Base-by-base conservation (phyloP, 169 alveolate genomes). In the Eimeria sp. region DNA sequence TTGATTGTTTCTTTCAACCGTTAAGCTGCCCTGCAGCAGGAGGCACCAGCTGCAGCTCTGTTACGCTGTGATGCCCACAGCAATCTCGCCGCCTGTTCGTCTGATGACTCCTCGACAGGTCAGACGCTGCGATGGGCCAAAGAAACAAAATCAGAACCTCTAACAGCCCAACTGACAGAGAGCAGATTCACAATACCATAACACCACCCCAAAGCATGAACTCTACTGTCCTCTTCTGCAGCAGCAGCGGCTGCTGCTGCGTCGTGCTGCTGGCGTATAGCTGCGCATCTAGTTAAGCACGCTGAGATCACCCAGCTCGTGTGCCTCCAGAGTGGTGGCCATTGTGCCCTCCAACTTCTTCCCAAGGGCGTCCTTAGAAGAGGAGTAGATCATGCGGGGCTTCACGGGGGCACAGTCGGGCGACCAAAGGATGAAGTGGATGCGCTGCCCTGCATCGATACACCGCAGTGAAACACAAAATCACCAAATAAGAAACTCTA, bases 381-480 rank as follows among this genome's bases (percentile, higher is more conserved):
- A 95, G 20, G 98, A 97, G 82, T 96, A 97, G 34, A 96, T 96
- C 98, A 97, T 97, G 45, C 97, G 93, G 45, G 96, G 97, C 96
- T 97, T 97, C 63, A 97, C 98, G 20, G 95, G 96, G 45, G 97
- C 97, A 73, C 72, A 75, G 82, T 97, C 97, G 20, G 98, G 98
- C 25, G 97, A 96, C 97, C 96, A 97, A 86, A 97, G 95, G 43
- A 97, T 82, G 96, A 95, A 95, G 88, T 95, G 95, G 83, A 95
- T 89, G 93, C 92, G 89, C 70, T 80, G 84, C 72, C 93, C 93
- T 82, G 87, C 43, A 57, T 40, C 49, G 49, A 72, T 10, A 30
- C 22, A 40, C 9, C 45, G 5, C 49, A 72, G 18, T 27, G 10
- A 34, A 30, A 73, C 20, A 4, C 70, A 0, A 61, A 18, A 54